Percentiles rank a stretch among this genome's conserved stretches.
Evolutionary conservation across 1,284 basidiomycete genomes (phyloP).

Genomic region (Mycena sp.): DNA sequence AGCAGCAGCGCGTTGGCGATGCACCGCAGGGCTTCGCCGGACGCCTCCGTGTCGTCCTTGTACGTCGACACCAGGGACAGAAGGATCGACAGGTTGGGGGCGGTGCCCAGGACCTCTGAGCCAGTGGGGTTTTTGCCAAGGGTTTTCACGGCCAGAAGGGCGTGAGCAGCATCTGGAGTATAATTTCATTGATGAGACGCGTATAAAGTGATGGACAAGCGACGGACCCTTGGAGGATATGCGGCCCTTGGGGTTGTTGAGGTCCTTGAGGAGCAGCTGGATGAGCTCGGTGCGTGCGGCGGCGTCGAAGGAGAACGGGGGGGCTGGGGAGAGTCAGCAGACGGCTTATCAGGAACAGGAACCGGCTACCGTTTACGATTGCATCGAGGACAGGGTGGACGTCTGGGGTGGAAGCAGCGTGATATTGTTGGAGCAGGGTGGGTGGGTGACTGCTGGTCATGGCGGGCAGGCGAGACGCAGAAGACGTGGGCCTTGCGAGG

Average conservation of each 20-base stretch:
- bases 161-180: slow-evolving; percentile 63
- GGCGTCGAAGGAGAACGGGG: slow-evolving; percentile 51
- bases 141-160: slow-evolving; percentile 78
- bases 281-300: slow-evolving; percentile 53
- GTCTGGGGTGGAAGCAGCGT: slow-evolving; percentile 10
- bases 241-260: slow-evolving; percentile 54
- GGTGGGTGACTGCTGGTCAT: too few relatives aligned
- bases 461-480: too few relatives aligned
- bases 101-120: slow-evolving; percentile 67
- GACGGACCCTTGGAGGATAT: slow-evolving; percentile 60
- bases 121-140: slow-evolving; percentile 78
- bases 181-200: slow-evolving; percentile 20
- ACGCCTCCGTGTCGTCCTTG: slow-evolving; percentile 67
- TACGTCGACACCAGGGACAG: slow-evolving; percentile 58
- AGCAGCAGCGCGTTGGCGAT: slow-evolving; percentile 81
- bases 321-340: slow-evolving; percentile 33
- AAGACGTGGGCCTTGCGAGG: too few relatives aligned
- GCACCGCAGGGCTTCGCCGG: slow-evolving; percentile 76
- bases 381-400: slow-evolving; percentile 21
- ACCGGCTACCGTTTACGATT: slow-evolving; percentile 26
- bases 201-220: slow-evolving; percentile 16
- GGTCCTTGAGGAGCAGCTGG: slow-evolving; percentile 62
- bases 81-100: slow-evolving; percentile 62
- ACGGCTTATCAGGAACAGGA: neutral
- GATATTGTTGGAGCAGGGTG: slow-evolving; percentile 24